phyloP scores from a whole-genome alignment of 208 protist species.

The Tritrichomonas foetus region DNA sequence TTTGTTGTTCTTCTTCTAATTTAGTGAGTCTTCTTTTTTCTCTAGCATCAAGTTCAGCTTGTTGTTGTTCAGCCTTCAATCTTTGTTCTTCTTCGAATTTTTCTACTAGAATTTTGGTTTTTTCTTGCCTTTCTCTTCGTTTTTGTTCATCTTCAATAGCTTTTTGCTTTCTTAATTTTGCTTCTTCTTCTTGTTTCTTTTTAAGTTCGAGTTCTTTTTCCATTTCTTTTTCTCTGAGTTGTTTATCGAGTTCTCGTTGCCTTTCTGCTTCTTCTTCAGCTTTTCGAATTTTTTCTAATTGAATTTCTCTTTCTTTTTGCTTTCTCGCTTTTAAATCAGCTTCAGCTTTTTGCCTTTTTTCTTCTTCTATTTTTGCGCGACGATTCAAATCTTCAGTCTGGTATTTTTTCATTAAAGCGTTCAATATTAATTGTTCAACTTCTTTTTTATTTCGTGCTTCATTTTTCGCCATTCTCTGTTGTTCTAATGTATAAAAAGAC shows the following conservation, averaged over 20 bases:
- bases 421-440: conserved; percentile 5
- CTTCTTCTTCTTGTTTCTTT: conserved; percentile 5
- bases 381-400: background rate
- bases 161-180: background rate
- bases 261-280: background rate
- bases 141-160: background rate
- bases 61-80: background rate
- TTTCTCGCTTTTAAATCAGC: background rate
- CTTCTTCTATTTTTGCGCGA: background rate
- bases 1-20: background rate
- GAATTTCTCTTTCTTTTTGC: background rate
- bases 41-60: background rate
- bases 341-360: background rate
- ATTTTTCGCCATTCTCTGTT: background rate
- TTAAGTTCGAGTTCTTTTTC: background rate
- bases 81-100: background rate
- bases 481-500: background rate
- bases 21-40: background rate
- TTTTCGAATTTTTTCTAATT: background rate
- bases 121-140: background rate
- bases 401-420: background rate
- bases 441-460: background rate
- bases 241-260: background rate
- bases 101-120: background rate
- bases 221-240: background rate